These are phyloP conservation scores for Phytopythium kandeliae DNA, from an alignment of 352 stramenopile genomes.

Conservation along the genomic window DNA sequence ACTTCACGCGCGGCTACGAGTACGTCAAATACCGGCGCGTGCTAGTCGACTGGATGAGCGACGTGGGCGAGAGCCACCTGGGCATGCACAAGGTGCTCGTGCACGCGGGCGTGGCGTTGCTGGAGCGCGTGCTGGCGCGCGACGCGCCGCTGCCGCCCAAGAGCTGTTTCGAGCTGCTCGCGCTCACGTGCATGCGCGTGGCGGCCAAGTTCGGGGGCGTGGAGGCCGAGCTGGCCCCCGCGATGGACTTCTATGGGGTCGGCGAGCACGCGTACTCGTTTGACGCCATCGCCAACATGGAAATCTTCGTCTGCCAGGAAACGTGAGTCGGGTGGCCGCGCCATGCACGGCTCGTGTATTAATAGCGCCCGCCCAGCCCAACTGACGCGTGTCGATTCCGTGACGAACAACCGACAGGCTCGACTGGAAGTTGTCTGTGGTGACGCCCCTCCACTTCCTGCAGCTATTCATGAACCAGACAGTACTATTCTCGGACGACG, in stretches of 20 bases:
- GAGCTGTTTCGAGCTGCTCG: constrained; percentile 77
- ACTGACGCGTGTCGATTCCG: too few species aligned
- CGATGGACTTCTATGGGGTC: constrained; percentile 84
- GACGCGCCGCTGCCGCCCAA: constrained; percentile 46
- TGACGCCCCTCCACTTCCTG: constrained; percentile 79
- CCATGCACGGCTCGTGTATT: too few species aligned
- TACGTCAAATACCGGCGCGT: constrained; percentile 83
- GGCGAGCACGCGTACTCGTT: constrained; percentile 81
- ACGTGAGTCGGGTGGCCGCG: constrained; percentile 25
- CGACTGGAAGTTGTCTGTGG: constrained; percentile 55
- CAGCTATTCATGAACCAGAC: constrained; percentile 76
- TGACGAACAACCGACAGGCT: constrained; percentile 34
- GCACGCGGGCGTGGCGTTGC: constrained; percentile 72
- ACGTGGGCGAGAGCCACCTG: constrained; percentile 77
- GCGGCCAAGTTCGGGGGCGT: constrained; percentile 76
- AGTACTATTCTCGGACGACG: constrained; percentile 75
- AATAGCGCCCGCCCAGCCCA: not conserved
- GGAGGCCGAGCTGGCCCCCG: constrained; percentile 74
- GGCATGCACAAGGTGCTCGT: constrained; percentile 78
- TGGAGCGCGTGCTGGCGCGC: constrained; percentile 66
- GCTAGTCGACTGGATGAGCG: constrained; percentile 82
- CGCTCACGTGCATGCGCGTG: constrained; percentile 74
- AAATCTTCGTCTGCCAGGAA: constrained; percentile 46
- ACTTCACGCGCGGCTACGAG: constrained; percentile 71
- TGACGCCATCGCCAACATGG: constrained; percentile 75